Base-by-base conservation (phyloP, 208 protist genomes). In the Tritrichomonas musculus region DNA sequence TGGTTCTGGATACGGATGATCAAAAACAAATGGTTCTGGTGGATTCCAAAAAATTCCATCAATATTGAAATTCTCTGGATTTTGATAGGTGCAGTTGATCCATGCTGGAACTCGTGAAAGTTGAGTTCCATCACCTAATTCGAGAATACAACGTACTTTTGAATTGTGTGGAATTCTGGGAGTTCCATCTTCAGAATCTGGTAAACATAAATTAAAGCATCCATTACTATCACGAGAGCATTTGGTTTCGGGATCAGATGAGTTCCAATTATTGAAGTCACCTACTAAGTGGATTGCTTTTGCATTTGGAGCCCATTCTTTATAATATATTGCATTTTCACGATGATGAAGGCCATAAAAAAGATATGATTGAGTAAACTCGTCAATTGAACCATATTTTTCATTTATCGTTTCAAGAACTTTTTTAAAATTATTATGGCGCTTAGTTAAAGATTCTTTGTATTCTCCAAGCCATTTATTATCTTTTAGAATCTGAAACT, bases 31-130 rank as follows among this genome's bases (percentile, higher is more conserved):
- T 75, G 69, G 50, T 30, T 95, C 30, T 0, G 72, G 36, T 77
- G 96, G 96, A 69, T 95, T 94, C 95, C 95, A 96, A 73, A 95
- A 96, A 14, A 96, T 65, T 53, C 93, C 95, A 65, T 88, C 53
- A 33, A 93, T 60, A 60, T 93, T 53, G 66, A 92, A 60, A 20
- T 88, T 65, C 33, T 92, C 92, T 92, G 57, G 65, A 39, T 93
- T 80, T 93, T 93, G 92, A 41, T 39, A 75, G 0, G 41, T 33
- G 73, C 55, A 65, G 36, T 92, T 80, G 50, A 88, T 88, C 92
- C 92, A 93, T 11, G 92, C 92, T 65, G 92, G 92, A 60, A 80
- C 82, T 33, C 82, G 25, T 0, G 50, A 47, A 64, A 65, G 50
- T 64, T 25, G 11, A 72, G 39, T 53, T 13, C 47, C 53, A 47